Base-by-base conservation (phyloP, 1,284 basidiomycete genomes). In the Grifola frondosa region DNA sequence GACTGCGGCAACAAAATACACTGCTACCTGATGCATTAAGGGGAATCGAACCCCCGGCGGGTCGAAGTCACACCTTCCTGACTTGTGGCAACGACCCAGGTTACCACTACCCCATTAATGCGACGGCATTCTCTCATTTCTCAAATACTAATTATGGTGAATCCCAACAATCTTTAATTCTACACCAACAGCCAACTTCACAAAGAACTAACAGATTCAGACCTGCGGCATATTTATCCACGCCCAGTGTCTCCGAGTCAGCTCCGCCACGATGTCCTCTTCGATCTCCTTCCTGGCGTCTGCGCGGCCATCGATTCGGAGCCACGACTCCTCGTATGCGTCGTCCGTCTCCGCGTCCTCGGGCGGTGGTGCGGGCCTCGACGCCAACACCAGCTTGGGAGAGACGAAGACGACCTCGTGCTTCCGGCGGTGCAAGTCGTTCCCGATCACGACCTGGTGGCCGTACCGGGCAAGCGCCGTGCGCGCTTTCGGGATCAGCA, bases 361-460 rank as follows among this genome's bases (percentile, higher is more conserved):
- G 7, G 37, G 34, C 3, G 53, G 52, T 15, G 40, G 38, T n/a
- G 19, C 15, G 3, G 5, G 13, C 5, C 15, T 30, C 10, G 28
- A 16, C 20, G 28, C 10, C 6, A 28, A 5, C 7, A 30, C 7
- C 23, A 40, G 26, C 49, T 54, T 38, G 15, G 57, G 59, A 1
- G 71, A 65, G 23, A 99, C 88, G 59, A 99, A 90, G 3, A 96
- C 88, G 42, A 99, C 95, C 62, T 95, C 88, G 55, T 79, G 79
- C 66, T 99, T 99, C 41, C 96, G 80, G 35, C 80, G 74, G 58
- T 95, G 80, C 11, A 99, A 80, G 48, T 96, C 88, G 65, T 99
- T 99, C 20, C 91, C 96, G 54, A 99, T 93, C 37, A 99, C 97
- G 20, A 97, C 84, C 64, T 98, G 95, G 64, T 99, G 96, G 0